These are phyloP conservation scores for Tricholoma hemisulphureum DNA, from an alignment of 768 basidiomycete species.

Conservation along the genomic window DNA sequence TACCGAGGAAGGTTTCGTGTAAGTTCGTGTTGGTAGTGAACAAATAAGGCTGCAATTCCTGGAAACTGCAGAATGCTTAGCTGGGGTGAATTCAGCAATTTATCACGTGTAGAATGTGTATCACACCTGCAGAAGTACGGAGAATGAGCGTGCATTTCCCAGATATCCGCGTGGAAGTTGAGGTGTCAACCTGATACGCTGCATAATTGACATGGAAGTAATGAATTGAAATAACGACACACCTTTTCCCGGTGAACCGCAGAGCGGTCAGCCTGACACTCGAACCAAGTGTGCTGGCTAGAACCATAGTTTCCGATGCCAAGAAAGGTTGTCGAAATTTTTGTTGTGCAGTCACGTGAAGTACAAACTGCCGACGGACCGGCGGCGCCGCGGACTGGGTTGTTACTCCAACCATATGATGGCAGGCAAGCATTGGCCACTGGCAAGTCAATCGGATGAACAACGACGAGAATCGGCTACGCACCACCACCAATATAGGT, in stretches of 20 bases:
- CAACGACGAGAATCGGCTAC: background rate
- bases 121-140: constrained; percentile 21
- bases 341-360: background rate
- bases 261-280: constrained; percentile 9
- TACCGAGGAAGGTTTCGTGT: constrained; percentile 12
- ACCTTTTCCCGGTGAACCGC: constrained; percentile 15
- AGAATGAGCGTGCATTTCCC: constrained; percentile 17
- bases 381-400: too few species aligned
- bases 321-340: background rate
- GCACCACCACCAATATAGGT: constrained; percentile 13
- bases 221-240: background rate
- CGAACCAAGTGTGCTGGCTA: constrained; percentile 15
- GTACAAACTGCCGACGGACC: too few species aligned
- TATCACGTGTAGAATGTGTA: background rate
- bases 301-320: constrained; percentile 11
- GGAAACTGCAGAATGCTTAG: constrained; percentile 12
- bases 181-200: constrained; percentile 9
- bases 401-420: too few species aligned
- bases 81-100: constrained; percentile 8
- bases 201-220: background rate
- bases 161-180: constrained; percentile 6
- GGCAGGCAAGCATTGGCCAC: too few species aligned
- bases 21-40: constrained; percentile 12
- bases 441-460: too few species aligned
- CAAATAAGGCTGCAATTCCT: constrained; percentile 9